phyloP scores from a whole-genome alignment of 2,329 filamentous ascomycete species.

The Botrytis aclada region DNA sequence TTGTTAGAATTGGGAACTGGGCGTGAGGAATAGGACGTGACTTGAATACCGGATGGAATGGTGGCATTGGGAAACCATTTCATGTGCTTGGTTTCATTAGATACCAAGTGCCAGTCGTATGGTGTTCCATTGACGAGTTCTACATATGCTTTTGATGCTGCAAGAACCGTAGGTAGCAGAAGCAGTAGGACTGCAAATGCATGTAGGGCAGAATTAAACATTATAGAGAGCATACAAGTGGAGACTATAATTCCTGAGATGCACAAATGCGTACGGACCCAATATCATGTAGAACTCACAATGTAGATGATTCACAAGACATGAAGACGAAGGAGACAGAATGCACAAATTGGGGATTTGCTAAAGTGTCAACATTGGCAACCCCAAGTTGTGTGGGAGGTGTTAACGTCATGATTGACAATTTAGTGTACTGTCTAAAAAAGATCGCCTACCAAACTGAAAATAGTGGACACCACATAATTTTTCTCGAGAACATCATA shows the following conservation, averaged over 20 bases:
- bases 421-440: neutral
- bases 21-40: neutral
- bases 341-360: neutral
- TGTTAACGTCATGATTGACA: neutral
- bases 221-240: neutral
- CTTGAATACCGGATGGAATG: conserved; percentile 20
- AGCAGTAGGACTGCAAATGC: neutral
- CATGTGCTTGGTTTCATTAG: conserved; percentile 26
- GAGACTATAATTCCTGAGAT: neutral
- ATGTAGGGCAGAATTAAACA: neutral
- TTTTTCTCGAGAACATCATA: neutral
- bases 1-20: neutral
- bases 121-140: conserved; percentile 28
- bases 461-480: neutral
- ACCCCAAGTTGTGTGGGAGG: neutral
- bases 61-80: conserved; percentile 21
- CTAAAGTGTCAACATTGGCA: neutral
- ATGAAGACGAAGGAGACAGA: neutral
- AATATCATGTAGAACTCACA: no score
- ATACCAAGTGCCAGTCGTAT: conserved; percentile 27
- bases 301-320: neutral
- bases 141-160: conserved; percentile 21
- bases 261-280: neutral
- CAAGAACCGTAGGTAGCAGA: conserved; percentile 1
- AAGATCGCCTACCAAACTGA: neutral